Base-by-base conservation (phyloP, 2,329 filamentous ascomycete genomes). In the Clathrospora elynae region DNA sequence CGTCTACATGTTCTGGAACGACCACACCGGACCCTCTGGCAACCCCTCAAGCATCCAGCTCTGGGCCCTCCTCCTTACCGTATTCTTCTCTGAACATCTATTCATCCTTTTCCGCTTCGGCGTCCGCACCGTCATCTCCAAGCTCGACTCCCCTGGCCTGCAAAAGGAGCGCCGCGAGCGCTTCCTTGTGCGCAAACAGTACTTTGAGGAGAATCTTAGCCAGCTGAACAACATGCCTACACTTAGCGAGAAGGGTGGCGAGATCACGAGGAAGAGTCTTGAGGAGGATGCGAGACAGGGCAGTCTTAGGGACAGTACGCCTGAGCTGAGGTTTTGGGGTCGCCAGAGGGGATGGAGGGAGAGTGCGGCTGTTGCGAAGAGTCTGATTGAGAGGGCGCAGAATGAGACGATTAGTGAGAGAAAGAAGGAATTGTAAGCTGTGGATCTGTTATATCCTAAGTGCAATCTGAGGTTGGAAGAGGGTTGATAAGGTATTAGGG, bases 71-170 rank as follows among this genome's bases (percentile, higher is more conserved):
- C 78, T 99, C 4, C 75, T 96, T 12, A 83, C 85, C 13, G 85
- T 99, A 42, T 81, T 97, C 57, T 81, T 95, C 56, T 85, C 89
- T 0, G 93, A 99, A 67, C 92, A 99, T 66, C 73, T 91, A 11
- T 97, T 95, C 67, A 81, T 99, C n/a, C 75, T 84, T 2, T 80
- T 88, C 2, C 85, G 91, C 59, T 79, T 85, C 49, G 80, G 78
- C 1, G 87, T 96, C 4, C 82, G 85, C 26, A 80, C 83, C 38
- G 84, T 85, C 3, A 81, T 99, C 57, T 78, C 77, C 46, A 93
- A 90, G 67, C 74, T 96, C 38, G 91, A 97, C 60, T 91, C 86
- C 32, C 88, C 89, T 0, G 91, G 90, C 1, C 76, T 91, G 42
- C 88, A 95, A 60, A 90, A 90, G 69, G 91, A 95, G 71, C 82